Percentiles rank a stretch among this genome's conserved stretches.
Evolutionary conservation across 1,139 yeast species (phyloP).

Genomic region (Hanseniaspora gamundiae): DNA sequence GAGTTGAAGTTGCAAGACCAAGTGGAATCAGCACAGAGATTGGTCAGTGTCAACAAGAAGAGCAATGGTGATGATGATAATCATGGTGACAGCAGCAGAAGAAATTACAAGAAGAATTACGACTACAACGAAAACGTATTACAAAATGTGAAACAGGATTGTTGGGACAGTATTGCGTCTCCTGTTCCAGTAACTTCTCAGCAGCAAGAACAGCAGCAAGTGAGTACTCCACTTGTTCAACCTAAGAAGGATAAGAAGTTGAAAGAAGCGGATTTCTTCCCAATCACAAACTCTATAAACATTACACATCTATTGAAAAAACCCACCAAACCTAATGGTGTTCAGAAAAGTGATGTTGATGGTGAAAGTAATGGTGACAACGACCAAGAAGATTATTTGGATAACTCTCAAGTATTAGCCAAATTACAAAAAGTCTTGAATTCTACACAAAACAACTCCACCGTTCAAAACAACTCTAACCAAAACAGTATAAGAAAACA

Average conservation of each 20-base stretch:
- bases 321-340: constrained; percentile 11
- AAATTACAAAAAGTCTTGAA: constrained; percentile 16
- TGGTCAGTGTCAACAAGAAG: constrained; percentile 64
- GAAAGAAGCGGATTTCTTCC: constrained; percentile 15
- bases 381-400: not conserved
- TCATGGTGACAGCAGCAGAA: constrained; percentile 11
- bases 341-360: not conserved
- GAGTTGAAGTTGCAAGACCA: constrained; percentile 58
- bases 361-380: not conserved
- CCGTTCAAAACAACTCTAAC: not conserved
- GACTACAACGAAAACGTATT: constrained; percentile 69
- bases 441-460: not conserved
- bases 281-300: constrained; percentile 25
- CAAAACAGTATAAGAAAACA: not conserved
- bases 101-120: constrained; percentile 38
- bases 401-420: constrained; percentile 10
- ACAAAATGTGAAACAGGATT: constrained; percentile 35
- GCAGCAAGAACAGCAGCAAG: too few species aligned
- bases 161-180: constrained; percentile 36
- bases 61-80: constrained; percentile 12
- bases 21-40: constrained; percentile 45
- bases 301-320: constrained; percentile 23
- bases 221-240: too few species aligned
- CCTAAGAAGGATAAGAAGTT: constrained; percentile 7
- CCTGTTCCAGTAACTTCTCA: too few species aligned